Percentiles rank a stretch among this genome's conserved stretches.
Evolutionary conservation across 2,329 filamentous ascomycete genomes (phyloP).

Genomic region (Emergomyces africanus): DNA sequence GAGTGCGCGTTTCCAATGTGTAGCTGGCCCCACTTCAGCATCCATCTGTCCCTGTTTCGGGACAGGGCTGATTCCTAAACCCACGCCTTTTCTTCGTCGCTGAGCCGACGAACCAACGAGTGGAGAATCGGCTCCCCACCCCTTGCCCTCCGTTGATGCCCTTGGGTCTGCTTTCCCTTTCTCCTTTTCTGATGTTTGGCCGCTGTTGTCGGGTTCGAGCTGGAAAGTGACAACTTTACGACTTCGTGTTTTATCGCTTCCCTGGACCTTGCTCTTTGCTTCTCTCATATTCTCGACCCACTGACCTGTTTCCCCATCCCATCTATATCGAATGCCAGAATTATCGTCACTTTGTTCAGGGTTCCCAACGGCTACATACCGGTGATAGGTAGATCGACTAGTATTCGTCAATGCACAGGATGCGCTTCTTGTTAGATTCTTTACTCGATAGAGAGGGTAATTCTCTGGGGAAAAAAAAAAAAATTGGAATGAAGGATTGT

Average conservation of each 20-base stretch:
- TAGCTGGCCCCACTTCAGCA: not conserved
- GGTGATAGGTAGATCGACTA: constrained; percentile 7
- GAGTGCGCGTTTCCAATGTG: not conserved
- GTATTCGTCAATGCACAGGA: not conserved
- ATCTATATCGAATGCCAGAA: constrained; percentile 5
- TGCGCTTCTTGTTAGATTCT: not conserved
- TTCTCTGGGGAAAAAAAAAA: not conserved
- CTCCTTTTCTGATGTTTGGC: not conserved
- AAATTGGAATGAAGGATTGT: not conserved
- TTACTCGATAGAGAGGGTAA: not conserved
- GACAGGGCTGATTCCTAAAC: not conserved
- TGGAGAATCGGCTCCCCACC: not conserved
- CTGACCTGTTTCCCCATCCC: constrained; percentile 8
- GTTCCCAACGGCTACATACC: constrained; percentile 11
- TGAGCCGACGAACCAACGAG: too few relatives aligned
- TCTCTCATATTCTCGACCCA: constrained; percentile 7
- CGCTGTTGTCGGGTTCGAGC: not conserved
- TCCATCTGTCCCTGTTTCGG: not conserved
- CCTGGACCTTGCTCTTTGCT: not conserved
- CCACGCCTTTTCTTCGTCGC: not conserved
- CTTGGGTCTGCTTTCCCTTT: too few relatives aligned
- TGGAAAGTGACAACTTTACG: not conserved
- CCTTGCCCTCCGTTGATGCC: not conserved
- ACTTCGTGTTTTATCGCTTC: not conserved
- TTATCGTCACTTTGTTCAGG: not conserved